A percentile compares a stretch with the other conserved stretches of the same genome.
Conservation (phyloP, 768 basidiomycete genomes). For the Suillus decipiens region DNA sequence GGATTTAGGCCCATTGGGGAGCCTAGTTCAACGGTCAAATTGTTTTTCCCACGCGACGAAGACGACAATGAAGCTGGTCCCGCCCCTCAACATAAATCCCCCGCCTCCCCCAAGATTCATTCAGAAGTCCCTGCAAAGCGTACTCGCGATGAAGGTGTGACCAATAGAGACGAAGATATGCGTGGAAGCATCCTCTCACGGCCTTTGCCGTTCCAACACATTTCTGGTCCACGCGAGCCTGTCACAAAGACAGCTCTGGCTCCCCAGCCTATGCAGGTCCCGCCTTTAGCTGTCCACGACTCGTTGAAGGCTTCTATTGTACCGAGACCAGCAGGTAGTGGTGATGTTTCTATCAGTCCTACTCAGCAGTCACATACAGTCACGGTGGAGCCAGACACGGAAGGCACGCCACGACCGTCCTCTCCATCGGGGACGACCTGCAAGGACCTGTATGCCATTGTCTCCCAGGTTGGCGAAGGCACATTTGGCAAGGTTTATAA, state of each 20-base stretch:
- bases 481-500: constrained; percentile 99
- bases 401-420: constrained; percentile 27
- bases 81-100: constrained; percentile 19
- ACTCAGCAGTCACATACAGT: constrained; percentile 20
- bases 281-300: constrained; percentile 21
- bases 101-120: constrained; percentile 15
- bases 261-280: constrained; percentile 11
- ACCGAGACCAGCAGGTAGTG: constrained; percentile 25
- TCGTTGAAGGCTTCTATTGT: constrained; percentile 21
- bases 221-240: constrained; percentile 12
- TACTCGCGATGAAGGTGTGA: constrained; percentile 21
- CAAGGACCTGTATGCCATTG: constrained; percentile 77
- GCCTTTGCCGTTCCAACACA: constrained; percentile 4
- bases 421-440: constrained; percentile 31
- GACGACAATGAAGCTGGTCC: constrained; percentile 39
- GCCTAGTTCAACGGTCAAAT: constrained; percentile 56
- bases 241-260: constrained; percentile 17
- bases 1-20: constrained; percentile 73
- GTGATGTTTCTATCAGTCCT: constrained; percentile 24
- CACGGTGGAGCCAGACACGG: constrained; percentile 25
- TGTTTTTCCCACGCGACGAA: constrained; percentile 83
- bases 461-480: constrained; percentile 96
- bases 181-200: neutral
- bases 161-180: constrained; percentile 25
- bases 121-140: constrained; percentile 31